Evolutionary conservation across 108 stramenopile genomes (phyloP).

Genomic region (Skeletonema potamos): DNA sequence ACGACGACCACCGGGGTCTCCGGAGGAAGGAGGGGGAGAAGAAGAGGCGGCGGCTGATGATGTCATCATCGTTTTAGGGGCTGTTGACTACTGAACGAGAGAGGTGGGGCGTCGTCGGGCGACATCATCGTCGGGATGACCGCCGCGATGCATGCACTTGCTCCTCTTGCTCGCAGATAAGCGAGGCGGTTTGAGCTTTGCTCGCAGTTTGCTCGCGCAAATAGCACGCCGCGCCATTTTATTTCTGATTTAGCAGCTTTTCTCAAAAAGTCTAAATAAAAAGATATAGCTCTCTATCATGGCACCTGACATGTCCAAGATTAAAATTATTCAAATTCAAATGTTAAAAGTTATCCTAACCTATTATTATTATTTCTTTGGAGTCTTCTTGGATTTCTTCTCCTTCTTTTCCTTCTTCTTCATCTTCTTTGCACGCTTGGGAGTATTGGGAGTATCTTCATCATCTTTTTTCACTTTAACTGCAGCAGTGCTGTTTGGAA

Average conservation of each 20-base stretch:
- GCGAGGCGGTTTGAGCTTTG: no score
- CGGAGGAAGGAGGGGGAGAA: no score
- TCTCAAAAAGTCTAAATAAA: no score
- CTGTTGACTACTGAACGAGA: no score
- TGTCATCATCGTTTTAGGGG: neutral
- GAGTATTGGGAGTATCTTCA: neutral
- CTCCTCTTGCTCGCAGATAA: no score
- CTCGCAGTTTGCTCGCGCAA: no score
- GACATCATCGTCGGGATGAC: no score
- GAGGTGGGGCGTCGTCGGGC: neutral
- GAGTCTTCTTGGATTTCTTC: slow-evolving; percentile 34
- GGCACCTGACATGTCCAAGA: neutral
- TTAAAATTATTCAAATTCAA: neutral
- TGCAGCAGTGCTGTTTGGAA: neutral
- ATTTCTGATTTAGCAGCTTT: no score
- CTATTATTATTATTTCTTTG: slow-evolving; percentile 23
- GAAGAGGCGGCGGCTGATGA: neutral
- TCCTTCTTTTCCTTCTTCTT: slow-evolving; percentile 25
- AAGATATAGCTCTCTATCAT: no score
- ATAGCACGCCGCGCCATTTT: no score
- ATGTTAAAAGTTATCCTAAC: neutral
- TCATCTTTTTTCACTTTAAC: neutral
- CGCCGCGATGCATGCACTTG: no score
- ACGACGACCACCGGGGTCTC: no score
- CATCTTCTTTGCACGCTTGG: slow-evolving; percentile 16